phyloP scores from a whole-genome alignment of 495 filamentous ascomycete genomes.

The Penicillium riverlandense region DNA sequence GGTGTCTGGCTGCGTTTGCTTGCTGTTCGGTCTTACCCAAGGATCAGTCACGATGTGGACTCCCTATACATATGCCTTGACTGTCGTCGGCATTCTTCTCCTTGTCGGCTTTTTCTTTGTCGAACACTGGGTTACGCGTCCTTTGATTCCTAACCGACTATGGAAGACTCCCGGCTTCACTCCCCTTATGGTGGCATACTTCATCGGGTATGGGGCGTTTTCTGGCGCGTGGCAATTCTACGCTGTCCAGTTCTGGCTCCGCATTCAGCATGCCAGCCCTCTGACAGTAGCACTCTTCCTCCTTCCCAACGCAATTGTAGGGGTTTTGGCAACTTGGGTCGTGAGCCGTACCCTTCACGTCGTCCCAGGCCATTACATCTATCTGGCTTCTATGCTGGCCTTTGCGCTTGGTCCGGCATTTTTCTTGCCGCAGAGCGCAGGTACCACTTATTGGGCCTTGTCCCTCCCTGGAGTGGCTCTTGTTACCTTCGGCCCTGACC shows the following conservation, averaged over 20 bases:
- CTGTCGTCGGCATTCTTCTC: slow-evolving; percentile 14
- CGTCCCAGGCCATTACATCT: slow-evolving; percentile 43
- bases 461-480: slow-evolving; percentile 22
- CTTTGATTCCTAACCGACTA: slow-evolving; percentile 23
- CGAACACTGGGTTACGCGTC: slow-evolving; percentile 14
- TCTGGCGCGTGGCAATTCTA: slow-evolving; percentile 46
- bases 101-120: slow-evolving; percentile 17
- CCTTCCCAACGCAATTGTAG: slow-evolving; percentile 37
- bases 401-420: slow-evolving; percentile 25
- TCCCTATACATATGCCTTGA: slow-evolving; percentile 19
- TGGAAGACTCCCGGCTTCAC: slow-evolving; percentile 39
- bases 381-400: slow-evolving; percentile 26
- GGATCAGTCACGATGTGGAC: slow-evolving; percentile 20
- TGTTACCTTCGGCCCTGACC: slow-evolving; percentile 27
- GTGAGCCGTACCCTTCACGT: slow-evolving; percentile 38
- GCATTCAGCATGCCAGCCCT: slow-evolving; percentile 30
- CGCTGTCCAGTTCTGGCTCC: slow-evolving; percentile 44
- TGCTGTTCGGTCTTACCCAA: slow-evolving; percentile 22
- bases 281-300: slow-evolving; percentile 36
- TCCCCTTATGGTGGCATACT: slow-evolving; percentile 40
- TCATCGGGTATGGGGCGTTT: slow-evolving; percentile 40
- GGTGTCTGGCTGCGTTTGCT: slow-evolving; percentile 18
- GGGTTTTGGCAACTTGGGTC: slow-evolving; percentile 37
- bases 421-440: slow-evolving; percentile 24
- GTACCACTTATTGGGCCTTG: slow-evolving; percentile 24